These are phyloP conservation scores for Pythium grandisporangium DNA, from an alignment of 352 stramenopile genomes.

Conservation along the genomic window DNA sequence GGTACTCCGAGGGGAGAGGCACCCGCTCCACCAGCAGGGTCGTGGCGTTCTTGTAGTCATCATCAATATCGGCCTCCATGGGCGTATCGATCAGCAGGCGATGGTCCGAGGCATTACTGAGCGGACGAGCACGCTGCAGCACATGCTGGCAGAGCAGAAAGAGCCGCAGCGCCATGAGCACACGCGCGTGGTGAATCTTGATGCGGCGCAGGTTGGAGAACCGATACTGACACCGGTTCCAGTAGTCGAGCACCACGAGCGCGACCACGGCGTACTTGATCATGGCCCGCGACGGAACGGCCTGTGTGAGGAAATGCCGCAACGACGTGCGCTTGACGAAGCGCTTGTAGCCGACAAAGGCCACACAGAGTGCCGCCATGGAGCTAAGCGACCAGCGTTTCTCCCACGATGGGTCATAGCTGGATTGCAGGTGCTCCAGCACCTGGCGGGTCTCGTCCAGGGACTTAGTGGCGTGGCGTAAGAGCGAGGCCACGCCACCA, in stretches of 20 bases:
- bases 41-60: conserved; percentile 82
- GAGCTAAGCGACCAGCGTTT: conserved; percentile 81
- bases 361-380: conserved; percentile 29
- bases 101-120: conserved; percentile 64
- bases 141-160: conserved; percentile 82
- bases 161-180: conserved; percentile 76
- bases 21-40: conserved; percentile 71
- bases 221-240: conserved; percentile 66
- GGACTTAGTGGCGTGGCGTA: conserved; percentile 76
- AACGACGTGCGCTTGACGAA: conserved; percentile 67
- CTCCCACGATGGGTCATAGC: conserved; percentile 77
- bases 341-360: conserved; percentile 65
- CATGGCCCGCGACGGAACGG: conserved; percentile 49
- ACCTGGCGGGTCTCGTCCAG: conserved; percentile 73
- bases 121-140: conserved; percentile 58
- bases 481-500: conserved; percentile 64
- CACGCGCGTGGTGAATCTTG: conserved; percentile 77
- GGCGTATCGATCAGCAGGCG: conserved; percentile 76
- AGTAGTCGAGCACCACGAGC: conserved; percentile 57
- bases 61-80: conserved; percentile 82
- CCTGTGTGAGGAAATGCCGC: conserved; percentile 47
- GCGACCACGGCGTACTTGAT: conserved; percentile 52
- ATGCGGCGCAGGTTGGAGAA: conserved; percentile 80
- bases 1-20: conserved; percentile 73
- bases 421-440: conserved; percentile 70